Conservation (phyloP, 257 asterid species). For the Fraxinus quadrangulata region DNA sequence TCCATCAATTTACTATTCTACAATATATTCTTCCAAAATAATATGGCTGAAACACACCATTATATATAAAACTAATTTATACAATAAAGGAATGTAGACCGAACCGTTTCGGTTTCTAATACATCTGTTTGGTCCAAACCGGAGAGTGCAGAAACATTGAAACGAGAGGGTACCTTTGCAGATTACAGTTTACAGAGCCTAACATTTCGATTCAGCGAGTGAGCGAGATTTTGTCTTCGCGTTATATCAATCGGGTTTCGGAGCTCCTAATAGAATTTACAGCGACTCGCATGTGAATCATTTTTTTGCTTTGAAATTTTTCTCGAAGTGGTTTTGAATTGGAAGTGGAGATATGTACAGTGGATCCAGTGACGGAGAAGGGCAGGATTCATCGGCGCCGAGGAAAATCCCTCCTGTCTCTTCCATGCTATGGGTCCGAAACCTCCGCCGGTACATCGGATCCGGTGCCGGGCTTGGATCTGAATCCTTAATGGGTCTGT, state of each 20-base stretch:
- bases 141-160: neutral
- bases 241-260: neutral
- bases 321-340: conserved; percentile 6
- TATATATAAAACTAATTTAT: too few species aligned
- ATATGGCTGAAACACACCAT: too few species aligned
- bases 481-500: conserved; percentile 96
- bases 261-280: neutral
- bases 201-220: neutral
- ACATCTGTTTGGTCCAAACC: neutral
- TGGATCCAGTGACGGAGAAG: conserved; percentile 80
- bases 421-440: conserved; percentile 98
- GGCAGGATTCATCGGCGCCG: conserved; percentile 50
- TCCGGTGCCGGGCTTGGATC: conserved; percentile 99
- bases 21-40: too few species aligned
- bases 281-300: neutral
- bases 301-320: neutral
- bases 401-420: conserved; percentile 89
- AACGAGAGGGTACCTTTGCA: neutral
- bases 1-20: too few species aligned
- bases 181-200: neutral
- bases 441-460: conserved; percentile 96
- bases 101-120: neutral
- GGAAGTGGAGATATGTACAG: conserved; percentile 55
- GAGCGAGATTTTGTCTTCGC: neutral
- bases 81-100: neutral